These are phyloP conservation scores for Mycena polygramma DNA, from an alignment of 768 basidiomycete species.

Conservation along the genomic window DNA sequence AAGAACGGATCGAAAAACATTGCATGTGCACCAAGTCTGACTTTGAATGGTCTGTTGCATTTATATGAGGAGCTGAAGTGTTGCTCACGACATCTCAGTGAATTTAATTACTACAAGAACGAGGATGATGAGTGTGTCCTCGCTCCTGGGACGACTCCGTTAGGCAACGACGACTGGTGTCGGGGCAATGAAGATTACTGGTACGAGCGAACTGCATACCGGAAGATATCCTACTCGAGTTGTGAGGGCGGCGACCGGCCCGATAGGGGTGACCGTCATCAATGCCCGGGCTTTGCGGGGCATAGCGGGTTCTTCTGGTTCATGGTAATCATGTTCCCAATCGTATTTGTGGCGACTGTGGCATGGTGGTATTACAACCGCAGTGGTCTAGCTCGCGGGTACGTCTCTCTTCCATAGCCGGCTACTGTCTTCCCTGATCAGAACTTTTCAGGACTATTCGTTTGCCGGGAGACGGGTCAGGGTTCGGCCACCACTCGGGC, in stretches of 20 bases:
- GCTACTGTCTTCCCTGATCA: constrained; percentile 17
- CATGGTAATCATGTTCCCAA: constrained; percentile 80
- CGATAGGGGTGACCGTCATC: constrained; percentile 80
- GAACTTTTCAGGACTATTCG: constrained; percentile 73
- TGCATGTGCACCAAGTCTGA: constrained; percentile 83
- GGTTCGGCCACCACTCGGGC: constrained; percentile 57
- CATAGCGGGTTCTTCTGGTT: constrained; percentile 89
- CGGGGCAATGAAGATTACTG: constrained; percentile 78
- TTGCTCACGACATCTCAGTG: constrained; percentile 61
- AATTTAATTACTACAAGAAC: constrained; percentile 91
- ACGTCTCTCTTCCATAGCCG: constrained; percentile 46
- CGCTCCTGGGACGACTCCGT: constrained; percentile 74
- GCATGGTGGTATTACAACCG: constrained; percentile 87
- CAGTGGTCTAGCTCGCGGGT: constrained; percentile 83
- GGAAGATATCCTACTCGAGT: constrained; percentile 89
- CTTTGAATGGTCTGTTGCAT: constrained; percentile 88
- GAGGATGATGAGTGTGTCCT: constrained; percentile 81
- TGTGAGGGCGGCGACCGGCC: constrained; percentile 87
- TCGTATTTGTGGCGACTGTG: constrained; percentile 79
- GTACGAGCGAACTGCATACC: constrained; percentile 95
- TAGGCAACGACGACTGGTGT: constrained; percentile 75
- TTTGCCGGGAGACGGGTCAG: constrained; percentile 69
- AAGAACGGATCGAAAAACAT: constrained; percentile 68
- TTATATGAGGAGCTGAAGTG: background rate
- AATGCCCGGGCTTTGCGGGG: constrained; percentile 84